phyloP scores from a whole-genome alignment of 164 flowering plant genomes.

The Paratinospora sagittata region DNA sequence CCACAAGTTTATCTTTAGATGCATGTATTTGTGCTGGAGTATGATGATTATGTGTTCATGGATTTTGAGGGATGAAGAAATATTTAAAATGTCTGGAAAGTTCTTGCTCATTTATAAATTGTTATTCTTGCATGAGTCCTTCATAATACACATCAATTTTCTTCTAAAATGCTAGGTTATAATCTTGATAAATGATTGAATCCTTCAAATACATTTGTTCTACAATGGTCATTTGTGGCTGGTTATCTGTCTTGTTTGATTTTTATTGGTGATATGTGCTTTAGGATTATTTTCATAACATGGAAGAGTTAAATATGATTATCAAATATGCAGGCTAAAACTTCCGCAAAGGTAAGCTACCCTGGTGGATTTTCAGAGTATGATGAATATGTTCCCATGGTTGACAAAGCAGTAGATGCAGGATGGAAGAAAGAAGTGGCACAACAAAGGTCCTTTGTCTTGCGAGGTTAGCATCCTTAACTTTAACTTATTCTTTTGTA shows the following conservation, averaged over 20 bases:
- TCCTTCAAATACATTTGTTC: conserved; percentile 1
- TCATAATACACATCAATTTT: background rate
- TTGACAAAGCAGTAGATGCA: conserved; percentile 89
- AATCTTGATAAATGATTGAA: background rate
- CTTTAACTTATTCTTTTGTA: background rate
- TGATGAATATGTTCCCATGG: conserved; percentile 95
- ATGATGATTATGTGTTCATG: too few relatives aligned
- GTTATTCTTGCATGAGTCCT: too few relatives aligned
- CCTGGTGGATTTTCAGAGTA: conserved; percentile 47
- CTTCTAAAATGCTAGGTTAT: background rate
- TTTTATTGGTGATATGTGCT: too few relatives aligned
- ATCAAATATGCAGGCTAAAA: conserved; percentile 47
- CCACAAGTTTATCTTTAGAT: too few relatives aligned
- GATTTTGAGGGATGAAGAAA: too few relatives aligned
- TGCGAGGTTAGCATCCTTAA: conserved; percentile 46
- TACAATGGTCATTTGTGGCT: background rate
- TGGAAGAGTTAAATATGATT: background rate
- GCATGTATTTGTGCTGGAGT: too few relatives aligned
- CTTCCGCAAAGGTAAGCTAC: conserved; percentile 44
- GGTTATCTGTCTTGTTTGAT: background rate
- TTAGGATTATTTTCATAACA: too few relatives aligned
- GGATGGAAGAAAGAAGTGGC: conserved; percentile 47
- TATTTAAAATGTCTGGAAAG: too few relatives aligned
- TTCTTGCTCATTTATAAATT: too few relatives aligned
- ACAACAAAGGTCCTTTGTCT: conserved; percentile 29